phyloP scores from a whole-genome alignment of 306 rosid genomes.

The Ormosia emarginata region DNA sequence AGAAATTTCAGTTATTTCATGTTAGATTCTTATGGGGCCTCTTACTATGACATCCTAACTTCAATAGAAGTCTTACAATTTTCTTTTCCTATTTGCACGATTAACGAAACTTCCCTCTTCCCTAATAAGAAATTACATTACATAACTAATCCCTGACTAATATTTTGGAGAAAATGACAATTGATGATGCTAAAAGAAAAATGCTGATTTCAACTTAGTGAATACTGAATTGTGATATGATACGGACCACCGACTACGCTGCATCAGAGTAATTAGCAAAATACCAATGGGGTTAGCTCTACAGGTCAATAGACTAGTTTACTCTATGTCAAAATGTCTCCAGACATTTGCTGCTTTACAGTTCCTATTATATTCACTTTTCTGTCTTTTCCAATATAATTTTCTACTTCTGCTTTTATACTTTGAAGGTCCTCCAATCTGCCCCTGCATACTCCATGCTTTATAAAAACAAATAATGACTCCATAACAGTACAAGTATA shows the following conservation, averaged over 20 bases:
- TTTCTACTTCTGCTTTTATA: neutral
- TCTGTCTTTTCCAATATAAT: neutral
- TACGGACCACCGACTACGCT: neutral
- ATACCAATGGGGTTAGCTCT: neutral
- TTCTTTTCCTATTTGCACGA: neutral
- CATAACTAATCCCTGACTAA: neutral
- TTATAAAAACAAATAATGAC: neutral
- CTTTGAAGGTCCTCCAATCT: neutral
- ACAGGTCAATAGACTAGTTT: neutral
- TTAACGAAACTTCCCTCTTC: neutral
- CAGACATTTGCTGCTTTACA: neutral
- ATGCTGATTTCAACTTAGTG: neutral
- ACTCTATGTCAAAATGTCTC: neutral
- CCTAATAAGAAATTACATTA: neutral
- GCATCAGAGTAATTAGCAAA: neutral
- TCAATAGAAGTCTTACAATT: neutral
- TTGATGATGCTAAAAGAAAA: neutral
- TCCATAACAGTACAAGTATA: neutral
- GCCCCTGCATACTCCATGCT: neutral
- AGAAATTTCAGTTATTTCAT: slow-evolving; percentile 12
- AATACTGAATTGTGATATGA: neutral
- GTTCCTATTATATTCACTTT: neutral
- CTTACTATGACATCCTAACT: slow-evolving; percentile 38
- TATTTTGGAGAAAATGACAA: neutral
- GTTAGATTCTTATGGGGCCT: slow-evolving; percentile 33